Base-by-base conservation (phyloP, 345 rosid genomes). In the Cochlearia excelsa region DNA sequence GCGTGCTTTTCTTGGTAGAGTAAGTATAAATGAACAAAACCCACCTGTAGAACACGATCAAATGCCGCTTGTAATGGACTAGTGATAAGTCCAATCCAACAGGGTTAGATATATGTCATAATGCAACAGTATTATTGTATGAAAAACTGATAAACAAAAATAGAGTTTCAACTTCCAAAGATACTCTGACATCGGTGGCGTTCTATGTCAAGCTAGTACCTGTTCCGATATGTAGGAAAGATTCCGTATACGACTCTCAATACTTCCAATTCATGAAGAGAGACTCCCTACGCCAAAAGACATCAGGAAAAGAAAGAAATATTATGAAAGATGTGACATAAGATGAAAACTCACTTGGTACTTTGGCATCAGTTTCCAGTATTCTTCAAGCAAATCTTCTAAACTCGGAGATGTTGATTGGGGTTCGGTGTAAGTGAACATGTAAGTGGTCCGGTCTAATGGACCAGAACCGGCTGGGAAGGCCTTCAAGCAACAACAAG, bases 381-480 rank as follows among this genome's bases (percentile, higher is more conserved):
- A 92, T 51, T 79, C 81, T 79, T 92, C 98, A 34, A 92, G 78
- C 54, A 92, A 65, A 60, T 86, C 93, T 77, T 92, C 98, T 58
- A 92, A 58, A 69, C 80, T 74, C 2, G 96, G 98, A 26, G 84
- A 81, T 50, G 74, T 68, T 6, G 90, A 79, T 77, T 83, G 88
- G 47, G 98, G 96, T 75, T 77, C 77, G 54, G 90, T 79, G 62
- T 92, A 92, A 38, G 98, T 83, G 79, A 92, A 88, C 98, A 92
- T 92, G 69, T 92, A 92, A 10, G 93, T 83, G n/a, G 98, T 92
- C 29, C 96, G 95, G 77, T 92, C 96, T 33, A 67, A 37, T 28
- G 90, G 88, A 46, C 93, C 95, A 48, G 98, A 88, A 11, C 98
- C 98, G 58, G 96, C 84, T 2, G 98, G 96, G 82, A 88, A 92